Evolutionary conservation across 192 early-diverging fungal genomes (phyloP), one percentile per base, ranked within the genome.

Genomic region (Coemansia sp.): DNA sequence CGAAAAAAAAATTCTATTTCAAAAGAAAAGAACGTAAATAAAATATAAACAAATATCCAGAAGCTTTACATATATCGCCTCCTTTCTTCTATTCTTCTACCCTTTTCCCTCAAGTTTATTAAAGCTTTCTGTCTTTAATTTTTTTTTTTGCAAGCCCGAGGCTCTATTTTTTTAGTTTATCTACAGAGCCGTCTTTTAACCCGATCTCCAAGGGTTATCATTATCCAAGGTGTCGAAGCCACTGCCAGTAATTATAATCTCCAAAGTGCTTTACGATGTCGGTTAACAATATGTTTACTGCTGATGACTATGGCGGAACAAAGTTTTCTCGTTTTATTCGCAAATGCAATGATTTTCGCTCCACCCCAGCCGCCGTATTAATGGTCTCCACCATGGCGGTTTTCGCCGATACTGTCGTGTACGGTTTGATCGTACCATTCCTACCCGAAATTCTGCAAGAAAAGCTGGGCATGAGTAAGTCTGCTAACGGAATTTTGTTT

Each of bases 381-480:
- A 42, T 38, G 1, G 69, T 72, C 0, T 64, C 69, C 17, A 72
- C 69, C 1, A 58, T 84, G 73, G 81, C 85, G 25, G 71, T 87
- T 22, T 87, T 87, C 55, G 80, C 79, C 28, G 78, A 80, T 45
- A 79, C 80, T 54, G 64, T 87, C 7, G 84, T 89, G 13, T 89
- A 89, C 46, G 87, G 87, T 18, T 71, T 87, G 7, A 81, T 84
- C 3, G 80, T 89, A 5, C 87, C 87, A 13, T 78, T 83, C 46
- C 64, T 87, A 36, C 87, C 87, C 14, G 68, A 80, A 19, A 78
- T 90, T 5, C 76, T 90, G 2, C 65, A 76, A 42, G 80, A 84
- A 8, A 60, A 78, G 41, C 73, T 85, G 29, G 75, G 73, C 18
- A 77, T 80, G 46, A 70, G 71, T 50, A 76, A 79, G 9, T 64